Percentiles rank a stretch among this genome's conserved stretches.
Evolutionary conservation across 2,329 filamentous ascomycete genomes (phyloP).

Genomic region (Parafenestella ontariensis): DNA sequence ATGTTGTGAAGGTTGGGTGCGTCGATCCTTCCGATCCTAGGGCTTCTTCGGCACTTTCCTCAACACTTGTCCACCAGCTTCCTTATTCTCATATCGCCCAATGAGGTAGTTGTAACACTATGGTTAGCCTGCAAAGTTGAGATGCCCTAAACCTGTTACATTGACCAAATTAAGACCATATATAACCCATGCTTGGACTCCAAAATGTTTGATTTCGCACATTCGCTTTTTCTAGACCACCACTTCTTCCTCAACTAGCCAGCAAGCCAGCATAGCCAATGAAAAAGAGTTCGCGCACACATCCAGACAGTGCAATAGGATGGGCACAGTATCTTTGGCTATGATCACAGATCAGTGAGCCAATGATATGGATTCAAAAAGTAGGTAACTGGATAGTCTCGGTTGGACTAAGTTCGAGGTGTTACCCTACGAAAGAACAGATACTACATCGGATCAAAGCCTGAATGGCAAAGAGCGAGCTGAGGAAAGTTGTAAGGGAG

Average conservation of each 20-base stretch:
- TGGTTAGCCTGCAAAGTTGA: no score
- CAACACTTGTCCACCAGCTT: no score
- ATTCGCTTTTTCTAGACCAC: no score
- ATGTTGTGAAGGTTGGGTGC: no score
- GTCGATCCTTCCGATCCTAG: no score
- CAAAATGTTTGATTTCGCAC: no score
- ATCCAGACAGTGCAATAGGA: constrained; percentile 11
- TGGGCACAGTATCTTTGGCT: constrained; percentile 4
- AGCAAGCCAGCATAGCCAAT: constrained; percentile 1
- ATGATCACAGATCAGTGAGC: constrained; percentile 3
- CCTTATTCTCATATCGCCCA: no score
- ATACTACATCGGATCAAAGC: constrained; percentile 15
- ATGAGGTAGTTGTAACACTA: no score
- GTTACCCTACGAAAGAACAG: constrained; percentile 14
- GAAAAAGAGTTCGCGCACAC: constrained; percentile 14
- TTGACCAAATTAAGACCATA: no score
- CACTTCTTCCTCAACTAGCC: constrained; percentile 8
- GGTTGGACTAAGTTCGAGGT: constrained; percentile 5
- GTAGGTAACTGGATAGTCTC: neutral
- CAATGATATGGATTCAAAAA: constrained; percentile 1
- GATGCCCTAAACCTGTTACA: no score
- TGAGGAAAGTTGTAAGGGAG: neutral
- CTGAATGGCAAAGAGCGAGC: constrained; percentile 9
- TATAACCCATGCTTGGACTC: no score
- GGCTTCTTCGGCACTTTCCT: no score